Conservation (phyloP, 345 rosid species). For the Eucalyptus grandis region DNA sequence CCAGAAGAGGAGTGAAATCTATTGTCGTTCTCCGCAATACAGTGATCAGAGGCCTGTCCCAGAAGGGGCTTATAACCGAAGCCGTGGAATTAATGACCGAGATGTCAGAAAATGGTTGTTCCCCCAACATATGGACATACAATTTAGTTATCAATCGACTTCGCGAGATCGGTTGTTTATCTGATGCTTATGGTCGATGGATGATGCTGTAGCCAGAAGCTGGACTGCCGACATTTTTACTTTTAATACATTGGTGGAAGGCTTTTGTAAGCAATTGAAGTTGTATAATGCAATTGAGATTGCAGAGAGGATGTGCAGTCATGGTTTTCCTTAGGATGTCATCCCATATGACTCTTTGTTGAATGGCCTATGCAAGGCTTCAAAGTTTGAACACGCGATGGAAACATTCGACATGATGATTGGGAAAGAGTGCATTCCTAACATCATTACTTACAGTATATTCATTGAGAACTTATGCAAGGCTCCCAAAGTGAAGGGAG, state of each 20-base stretch:
- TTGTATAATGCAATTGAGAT: slow-evolving; percentile 63
- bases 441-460: slow-evolving; percentile 64
- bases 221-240: slow-evolving; percentile 70
- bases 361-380: slow-evolving; percentile 81
- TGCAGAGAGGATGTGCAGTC: slow-evolving; percentile 49
- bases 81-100: slow-evolving; percentile 61
- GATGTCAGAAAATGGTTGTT: slow-evolving; percentile 50
- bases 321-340: slow-evolving; percentile 52
- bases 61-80: slow-evolving; percentile 60
- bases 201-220: slow-evolving; percentile 59
- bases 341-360: slow-evolving; percentile 79
- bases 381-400: slow-evolving; percentile 67
- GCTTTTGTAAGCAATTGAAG: slow-evolving; percentile 61
- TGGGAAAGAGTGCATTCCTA: slow-evolving; percentile 63
- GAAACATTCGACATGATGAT: slow-evolving; percentile 57
- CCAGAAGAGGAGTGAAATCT: slow-evolving; percentile 50
- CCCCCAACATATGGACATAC: slow-evolving; percentile 69
- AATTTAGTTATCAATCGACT: slow-evolving; percentile 69
- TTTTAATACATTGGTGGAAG: slow-evolving; percentile 80
- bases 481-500: slow-evolving; percentile 42
- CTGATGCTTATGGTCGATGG: slow-evolving; percentile 63
- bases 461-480: slow-evolving; percentile 81
- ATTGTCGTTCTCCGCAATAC: slow-evolving; percentile 50
- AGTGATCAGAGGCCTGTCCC: slow-evolving; percentile 63
- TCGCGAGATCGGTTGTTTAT: slow-evolving; percentile 75